phyloP scores from a whole-genome alignment of 2,329 filamentous ascomycete species.

The Sclerotinia nivalis region DNA sequence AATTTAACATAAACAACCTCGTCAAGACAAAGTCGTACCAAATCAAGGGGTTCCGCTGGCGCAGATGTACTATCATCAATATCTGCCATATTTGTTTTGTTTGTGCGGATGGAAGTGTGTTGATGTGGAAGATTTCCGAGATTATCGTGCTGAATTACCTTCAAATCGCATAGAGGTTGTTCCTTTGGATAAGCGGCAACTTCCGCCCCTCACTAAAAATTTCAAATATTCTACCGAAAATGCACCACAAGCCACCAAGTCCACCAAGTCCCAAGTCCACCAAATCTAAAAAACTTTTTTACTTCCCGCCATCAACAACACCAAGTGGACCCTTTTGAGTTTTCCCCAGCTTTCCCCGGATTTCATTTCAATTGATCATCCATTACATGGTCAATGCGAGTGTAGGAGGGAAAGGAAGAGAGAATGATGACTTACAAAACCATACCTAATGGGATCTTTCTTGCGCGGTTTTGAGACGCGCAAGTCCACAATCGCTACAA shows the following conservation, averaged over 20 bases:
- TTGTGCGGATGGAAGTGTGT: constrained; percentile 20
- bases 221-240: constrained; percentile 12
- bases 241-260: not conserved
- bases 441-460: not conserved
- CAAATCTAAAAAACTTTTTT: constrained; percentile 10
- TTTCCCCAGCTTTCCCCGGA: constrained; percentile 19
- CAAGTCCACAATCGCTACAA: constrained; percentile 5
- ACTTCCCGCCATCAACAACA: constrained; percentile 18
- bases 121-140: constrained; percentile 7
- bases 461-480: constrained; percentile 15
- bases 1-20: constrained; percentile 98
- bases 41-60: constrained; percentile 87
- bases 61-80: constrained; percentile 67
- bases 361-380: constrained; percentile 1
- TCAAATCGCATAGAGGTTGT: not conserved
- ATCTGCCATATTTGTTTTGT: constrained; percentile 72
- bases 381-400: constrained; percentile 20
- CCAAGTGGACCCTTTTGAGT: constrained; percentile 13
- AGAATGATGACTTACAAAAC: not conserved
- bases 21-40: constrained; percentile 91
- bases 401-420: not conserved
- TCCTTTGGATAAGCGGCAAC: not conserved
- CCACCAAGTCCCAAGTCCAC: not conserved
- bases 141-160: constrained; percentile 16
- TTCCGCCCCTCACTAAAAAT: constrained; percentile 14